Evolutionary conservation across 129 eudicot species (phyloP), one percentile per base, ranked within the genome.

Genomic region (Escallonia herrerae): DNA sequence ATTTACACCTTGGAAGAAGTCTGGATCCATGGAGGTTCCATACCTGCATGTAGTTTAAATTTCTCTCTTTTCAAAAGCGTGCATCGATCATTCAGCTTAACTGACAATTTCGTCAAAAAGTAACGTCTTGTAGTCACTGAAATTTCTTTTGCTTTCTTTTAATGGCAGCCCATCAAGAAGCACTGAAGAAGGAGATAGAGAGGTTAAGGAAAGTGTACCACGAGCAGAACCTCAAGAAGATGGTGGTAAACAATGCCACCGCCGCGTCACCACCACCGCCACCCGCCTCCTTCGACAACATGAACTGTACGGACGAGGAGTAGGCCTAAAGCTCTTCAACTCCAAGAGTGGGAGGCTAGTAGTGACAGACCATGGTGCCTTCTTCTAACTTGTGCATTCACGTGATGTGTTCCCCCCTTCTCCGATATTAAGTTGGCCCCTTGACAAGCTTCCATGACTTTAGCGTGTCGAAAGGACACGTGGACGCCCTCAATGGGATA

Each of bases 161-260:
- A 22, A 5, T 43, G 63, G 74, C 79, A 90, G 97, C 97, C 48
- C 97, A 90, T 59, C 95, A 90, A 76, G 97, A 90, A 60, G 97
- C 97, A 64, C 71, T 90, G 72, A 90, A 79, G 81, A 90, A 82
- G 65, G 97, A 90, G 81, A 84, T 86, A 62, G 97, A 87, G 79
- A 90, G 97, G 63, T 58, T 90, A 42, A 78, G 95, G 46, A 81
- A 76, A 63, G 72, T 90, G 44, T 84, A 84, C 62, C 78, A 86
- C 11, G 88, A 90, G 51, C 97, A 90, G 72, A 86, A 72, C 72
- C n/a, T 77, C 69, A 82, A 81, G 75, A 86, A 81, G 66, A 73
- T 79, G 71, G 71, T 1, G 33, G 33, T 9, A 3, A 47, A 51
- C 33, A 64, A 70, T 44, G 74, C 65, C 53, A 54, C 74, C 66